Evolutionary conservation across 1,284 basidiomycete genomes (phyloP), one percentile per base, ranked within the genome.

Genomic region (Leccinum huronense): DNA sequence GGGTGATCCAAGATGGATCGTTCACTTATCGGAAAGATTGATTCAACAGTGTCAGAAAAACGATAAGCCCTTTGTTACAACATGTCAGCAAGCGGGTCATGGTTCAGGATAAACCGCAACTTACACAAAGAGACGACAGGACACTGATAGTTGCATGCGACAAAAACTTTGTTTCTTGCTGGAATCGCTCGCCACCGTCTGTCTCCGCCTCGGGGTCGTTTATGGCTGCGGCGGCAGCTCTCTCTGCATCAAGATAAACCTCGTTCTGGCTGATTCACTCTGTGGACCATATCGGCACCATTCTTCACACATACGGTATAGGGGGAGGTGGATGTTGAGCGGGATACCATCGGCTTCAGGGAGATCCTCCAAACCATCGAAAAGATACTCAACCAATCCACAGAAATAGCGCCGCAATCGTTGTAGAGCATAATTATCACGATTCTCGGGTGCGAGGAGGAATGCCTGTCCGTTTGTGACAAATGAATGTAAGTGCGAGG

Each of bases 261-360:
- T 86, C 65, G 89, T 90, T 73, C 88, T 91, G 31, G 88, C 86
- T 14, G 82, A 80, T 65, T 94, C 93, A 1, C 87, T 85, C 70
- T 93, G 86, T 57, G 87, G 85, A 7, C 93, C 94, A 61, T 93
- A 84, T 69, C 92, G 88, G 75, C 95, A 97, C 96, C 96, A 98
- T 69, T 97, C 95, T 75, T 95, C 92, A 71, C 95, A 96, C 53
- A 95, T 80, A 56, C 90, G 86, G 77, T 94, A 97, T 59, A 98
- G 80, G 8, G 88, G 85, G 8, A 95, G 81, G 69, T 94, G 88
- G 77, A 89, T 88, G 62, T 93, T 86, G 8, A 85, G 80, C 4
- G 91, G 87, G 61, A 94, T 87, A 74, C 88, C 82, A 63, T 94
- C 93, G 2, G 87, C 87, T 65, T 90, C 86, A 63, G 86, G 88